Evolutionary conservation across 805 yeast genomes (phyloP).

Genomic region (Teunomyces atbi): DNA sequence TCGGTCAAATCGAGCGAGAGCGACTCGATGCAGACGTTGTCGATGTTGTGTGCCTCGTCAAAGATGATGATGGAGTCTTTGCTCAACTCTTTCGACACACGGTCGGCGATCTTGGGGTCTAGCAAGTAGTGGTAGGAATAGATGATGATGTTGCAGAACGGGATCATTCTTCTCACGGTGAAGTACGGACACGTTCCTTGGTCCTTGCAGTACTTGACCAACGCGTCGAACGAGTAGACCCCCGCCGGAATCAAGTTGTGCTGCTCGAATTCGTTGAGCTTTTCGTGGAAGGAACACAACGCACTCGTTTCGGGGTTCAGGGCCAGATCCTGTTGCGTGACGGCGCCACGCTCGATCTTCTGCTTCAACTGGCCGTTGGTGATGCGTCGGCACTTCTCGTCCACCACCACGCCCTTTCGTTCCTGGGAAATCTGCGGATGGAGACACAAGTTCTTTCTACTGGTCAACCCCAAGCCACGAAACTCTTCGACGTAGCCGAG

Average conservation of each 20-base stretch:
- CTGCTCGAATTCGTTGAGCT: conserved; percentile 80
- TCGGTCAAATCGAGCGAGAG: conserved; percentile 88
- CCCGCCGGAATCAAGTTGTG: conserved; percentile 89
- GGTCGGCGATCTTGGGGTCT: conserved; percentile 95
- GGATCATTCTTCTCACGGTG: conserved; percentile 96
- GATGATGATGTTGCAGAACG: conserved; percentile 88
- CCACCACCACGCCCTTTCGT: conserved; percentile 87
- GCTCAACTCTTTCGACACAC: conserved; percentile 89
- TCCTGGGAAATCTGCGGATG: conserved; percentile 88
- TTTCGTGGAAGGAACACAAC: conserved; percentile 89
- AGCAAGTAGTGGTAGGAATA: conserved; percentile 94
- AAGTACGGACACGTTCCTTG: conserved; percentile 92
- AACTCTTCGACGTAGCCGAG: conserved; percentile 87
- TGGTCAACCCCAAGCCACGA: conserved; percentile 89
- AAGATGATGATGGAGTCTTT: conserved; percentile 92
- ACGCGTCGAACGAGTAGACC: conserved; percentile 87
- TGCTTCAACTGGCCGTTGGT: conserved; percentile 86
- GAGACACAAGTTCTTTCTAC: conserved; percentile 90
- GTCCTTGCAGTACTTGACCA: conserved; percentile 72
- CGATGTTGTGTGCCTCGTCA: conserved; percentile 98
- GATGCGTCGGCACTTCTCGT: conserved; percentile 92
- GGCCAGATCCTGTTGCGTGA: conserved; percentile 55
- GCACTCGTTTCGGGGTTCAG: conserved; percentile 26
- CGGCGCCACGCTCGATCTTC: conserved; percentile 48
- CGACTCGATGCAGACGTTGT: conserved; percentile 97